Percentiles rank a stretch among this genome's conserved stretches.
Conservation (phyloP, 768 basidiomycete species). For the Phaeotremella skinneri region DNA sequence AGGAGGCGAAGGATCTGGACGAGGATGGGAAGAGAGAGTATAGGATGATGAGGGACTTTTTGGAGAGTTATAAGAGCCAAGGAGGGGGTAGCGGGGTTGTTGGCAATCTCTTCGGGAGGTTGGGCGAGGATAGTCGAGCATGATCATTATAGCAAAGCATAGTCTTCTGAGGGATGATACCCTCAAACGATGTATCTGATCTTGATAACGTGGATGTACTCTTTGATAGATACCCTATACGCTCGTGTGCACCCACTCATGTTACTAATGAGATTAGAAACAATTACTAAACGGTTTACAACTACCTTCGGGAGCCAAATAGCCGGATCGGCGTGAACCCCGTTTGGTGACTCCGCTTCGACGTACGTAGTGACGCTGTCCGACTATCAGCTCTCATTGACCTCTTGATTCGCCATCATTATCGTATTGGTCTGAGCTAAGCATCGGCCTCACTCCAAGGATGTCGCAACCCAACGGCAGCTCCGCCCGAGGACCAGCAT, state of each 20-base stretch:
- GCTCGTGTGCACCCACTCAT: too few species aligned
- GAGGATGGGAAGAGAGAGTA: conserved; percentile 61
- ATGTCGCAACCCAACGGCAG: neutral
- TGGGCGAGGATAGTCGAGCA: conserved; percentile 58
- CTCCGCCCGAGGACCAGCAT: conserved; percentile 1
- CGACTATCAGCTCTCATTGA: too few species aligned
- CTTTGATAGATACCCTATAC: too few species aligned
- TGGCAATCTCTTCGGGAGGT: conserved; percentile 77
- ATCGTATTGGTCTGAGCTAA: neutral
- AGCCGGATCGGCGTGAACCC: too few species aligned
- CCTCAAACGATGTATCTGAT: too few species aligned
- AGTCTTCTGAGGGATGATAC: neutral
- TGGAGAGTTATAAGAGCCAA: conserved; percentile 94
- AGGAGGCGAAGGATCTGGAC: conserved; percentile 34
- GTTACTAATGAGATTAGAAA: too few species aligned
- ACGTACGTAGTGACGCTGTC: too few species aligned
- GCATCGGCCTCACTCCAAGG: neutral
- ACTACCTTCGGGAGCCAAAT: too few species aligned
- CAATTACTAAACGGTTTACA: too few species aligned
- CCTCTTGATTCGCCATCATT: neutral
- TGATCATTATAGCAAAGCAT: neutral
- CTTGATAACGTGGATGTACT: too few species aligned
- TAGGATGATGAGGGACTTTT: conserved; percentile 89
- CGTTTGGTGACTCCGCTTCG: too few species aligned
- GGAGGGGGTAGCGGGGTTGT: conserved; percentile 87